Base-by-base conservation (phyloP, 179 eudicot genomes). In the Silene noctiflora region DNA sequence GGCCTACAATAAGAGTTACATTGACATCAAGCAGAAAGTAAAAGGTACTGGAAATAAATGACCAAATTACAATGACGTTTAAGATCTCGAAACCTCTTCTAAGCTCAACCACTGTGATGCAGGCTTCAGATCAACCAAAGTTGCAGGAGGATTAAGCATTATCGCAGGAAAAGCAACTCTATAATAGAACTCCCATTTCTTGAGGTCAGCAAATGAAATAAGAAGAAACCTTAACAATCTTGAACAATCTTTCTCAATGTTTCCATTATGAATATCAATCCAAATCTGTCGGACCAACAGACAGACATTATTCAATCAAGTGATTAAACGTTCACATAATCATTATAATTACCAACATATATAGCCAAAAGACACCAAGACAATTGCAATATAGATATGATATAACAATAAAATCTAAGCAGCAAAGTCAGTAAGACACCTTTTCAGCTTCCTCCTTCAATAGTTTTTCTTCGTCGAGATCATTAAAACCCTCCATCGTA, bases 131-230 rank as follows among this genome's bases (percentile, higher is more conserved):
- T 82, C 73, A 72, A 82, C 77, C 79, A 92, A 73, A 17, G 84
- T 88, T 79, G 96, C 96, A 12, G 96, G 94, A 83, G 97, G 98
- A 77, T 92, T 86, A 82, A 91, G 88, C 71, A 80, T 81, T 82
- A 94, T 79, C 73, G 97, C 94, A 74, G 98, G 98, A 77, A 89
- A 92, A 68, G 97, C 98, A 86, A 92, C 87, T 88, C 88, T 82
- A 71, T 92, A 94, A 81, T 86, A 85, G 74, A 94, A 94, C 68
- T 83, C 87, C 97, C 97, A 94, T 60, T 87, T 89, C 81, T 94
- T 94, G 61, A 94, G 87, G 86, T 94, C 98, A 5, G 98, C 96
- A 86, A 92, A 94, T 81, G 98, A 82, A 73, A 94, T 78, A 71
- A 92, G 84, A 76, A 94, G 90, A 83, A 94, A 94, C 77, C 97